phyloP scores from a whole-genome alignment of 108 stramenopile species.

The Fistulifera pelliculosa region DNA sequence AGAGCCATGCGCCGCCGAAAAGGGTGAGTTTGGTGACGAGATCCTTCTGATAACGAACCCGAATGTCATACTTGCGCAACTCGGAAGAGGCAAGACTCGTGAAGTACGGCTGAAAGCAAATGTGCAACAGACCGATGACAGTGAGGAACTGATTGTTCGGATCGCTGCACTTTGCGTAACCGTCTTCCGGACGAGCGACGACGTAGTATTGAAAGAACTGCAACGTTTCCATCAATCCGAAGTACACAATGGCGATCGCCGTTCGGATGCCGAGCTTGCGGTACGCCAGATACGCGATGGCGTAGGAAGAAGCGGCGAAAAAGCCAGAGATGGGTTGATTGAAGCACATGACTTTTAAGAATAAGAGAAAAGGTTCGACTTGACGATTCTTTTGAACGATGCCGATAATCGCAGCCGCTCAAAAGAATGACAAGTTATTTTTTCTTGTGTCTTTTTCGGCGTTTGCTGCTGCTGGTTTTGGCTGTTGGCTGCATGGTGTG shows the following conservation, averaged over 20 bases:
- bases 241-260: neutral
- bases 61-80: neutral
- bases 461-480: too few relatives aligned
- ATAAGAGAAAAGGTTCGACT: too few relatives aligned
- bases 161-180: neutral
- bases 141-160: conserved; percentile 1
- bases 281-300: neutral
- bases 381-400: too few relatives aligned
- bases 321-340: neutral
- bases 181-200: neutral
- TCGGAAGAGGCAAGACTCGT: neutral
- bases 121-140: neutral
- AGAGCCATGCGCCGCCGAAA: neutral
- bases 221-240: neutral
- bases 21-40: neutral
- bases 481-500: too few relatives aligned
- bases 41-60: neutral
- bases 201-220: neutral
- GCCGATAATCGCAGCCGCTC: too few relatives aligned
- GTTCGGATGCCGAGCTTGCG: too few relatives aligned
- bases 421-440: too few relatives aligned
- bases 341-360: neutral
- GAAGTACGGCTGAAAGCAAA: neutral
- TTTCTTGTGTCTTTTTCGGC: too few relatives aligned
- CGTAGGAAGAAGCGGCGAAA: neutral